Conservation (phyloP, 108 stramenopile species). For the Cyclotella cryptica region DNA sequence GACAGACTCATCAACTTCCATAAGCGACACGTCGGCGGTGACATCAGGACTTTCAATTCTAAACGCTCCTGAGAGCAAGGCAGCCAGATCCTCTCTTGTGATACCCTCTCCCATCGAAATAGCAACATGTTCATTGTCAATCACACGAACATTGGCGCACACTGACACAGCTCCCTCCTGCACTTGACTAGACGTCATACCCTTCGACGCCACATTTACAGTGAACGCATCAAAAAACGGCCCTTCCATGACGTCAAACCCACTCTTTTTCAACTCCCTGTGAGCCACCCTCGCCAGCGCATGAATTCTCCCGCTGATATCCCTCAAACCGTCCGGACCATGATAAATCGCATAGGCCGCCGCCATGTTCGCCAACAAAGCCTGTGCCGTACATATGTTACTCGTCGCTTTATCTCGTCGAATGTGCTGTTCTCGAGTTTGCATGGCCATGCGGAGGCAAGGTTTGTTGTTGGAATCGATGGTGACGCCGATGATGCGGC, state of each 20-base stretch:
- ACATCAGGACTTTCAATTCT: constrained; percentile 71
- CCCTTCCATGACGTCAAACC: constrained; percentile 68
- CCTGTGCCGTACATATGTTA: constrained; percentile 99
- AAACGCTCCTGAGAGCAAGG: constrained; percentile 81
- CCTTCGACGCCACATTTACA: constrained; percentile 76
- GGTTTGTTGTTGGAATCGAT: constrained; percentile 93
- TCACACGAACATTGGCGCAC: constrained; percentile 93
- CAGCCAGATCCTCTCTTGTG: constrained; percentile 79
- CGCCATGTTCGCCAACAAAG: constrained; percentile 99
- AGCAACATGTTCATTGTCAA: constrained; percentile 90
- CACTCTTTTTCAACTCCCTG: constrained; percentile 79
- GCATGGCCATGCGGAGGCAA: constrained; percentile 99
- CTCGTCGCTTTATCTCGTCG: constrained; percentile 99
- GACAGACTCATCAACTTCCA: constrained; percentile 60
- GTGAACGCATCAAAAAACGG: constrained; percentile 97
- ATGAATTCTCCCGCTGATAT: constrained; percentile 91
- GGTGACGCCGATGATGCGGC: constrained; percentile 96
- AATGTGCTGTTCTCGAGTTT: constrained; percentile 98
- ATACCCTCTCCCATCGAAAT: constrained; percentile 96
- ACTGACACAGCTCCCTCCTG: constrained; percentile 77
- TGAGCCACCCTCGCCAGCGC: constrained; percentile 84
- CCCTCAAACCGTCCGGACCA: constrained; percentile 94
- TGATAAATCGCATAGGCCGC: constrained; percentile 99
- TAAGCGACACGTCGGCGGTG: constrained; percentile 76
- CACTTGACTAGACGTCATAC: constrained; percentile 78